Conservation (phyloP, 1,139 yeast genomes). For the Yamadazyma trypodendri region DNA sequence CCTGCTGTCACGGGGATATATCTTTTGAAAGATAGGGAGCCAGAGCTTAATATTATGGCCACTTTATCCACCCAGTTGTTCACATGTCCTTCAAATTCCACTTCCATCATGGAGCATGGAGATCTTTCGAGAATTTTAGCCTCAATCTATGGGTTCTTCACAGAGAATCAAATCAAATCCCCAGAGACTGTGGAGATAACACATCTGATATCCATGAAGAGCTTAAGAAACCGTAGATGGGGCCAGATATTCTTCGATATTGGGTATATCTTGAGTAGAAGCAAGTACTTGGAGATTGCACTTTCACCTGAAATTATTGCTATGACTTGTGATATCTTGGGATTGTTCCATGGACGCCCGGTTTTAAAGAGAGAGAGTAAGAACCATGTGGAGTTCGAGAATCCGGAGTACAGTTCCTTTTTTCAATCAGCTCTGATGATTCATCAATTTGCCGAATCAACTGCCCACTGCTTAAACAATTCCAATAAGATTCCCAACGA, state of each 20-base stretch:
- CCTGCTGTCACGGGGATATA: constrained; percentile 77
- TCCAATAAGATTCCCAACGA: constrained; percentile 20
- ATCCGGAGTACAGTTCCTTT: constrained; percentile 78
- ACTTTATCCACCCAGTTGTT: constrained; percentile 82
- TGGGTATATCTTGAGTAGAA: constrained; percentile 73
- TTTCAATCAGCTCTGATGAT: constrained; percentile 75
- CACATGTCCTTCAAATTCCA: constrained; percentile 78
- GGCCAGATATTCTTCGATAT: constrained; percentile 85
- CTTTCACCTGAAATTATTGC: constrained; percentile 38
- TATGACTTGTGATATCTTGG: constrained; percentile 60
- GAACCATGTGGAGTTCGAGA: constrained; percentile 88
- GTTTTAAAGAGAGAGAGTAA: constrained; percentile 73
- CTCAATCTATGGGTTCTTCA: constrained; percentile 62
- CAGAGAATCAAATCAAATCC: constrained; percentile 52
- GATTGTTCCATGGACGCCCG: constrained; percentile 79
- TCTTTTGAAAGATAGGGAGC: constrained; percentile 72
- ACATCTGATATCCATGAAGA: constrained; percentile 41
- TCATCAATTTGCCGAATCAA: constrained; percentile 59
- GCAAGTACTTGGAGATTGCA: constrained; percentile 48
- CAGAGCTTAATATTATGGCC: constrained; percentile 75
- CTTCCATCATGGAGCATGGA: constrained; percentile 66
- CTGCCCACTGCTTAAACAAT: constrained; percentile 48
- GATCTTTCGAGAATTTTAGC: constrained; percentile 68
- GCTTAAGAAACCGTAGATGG: constrained; percentile 76
- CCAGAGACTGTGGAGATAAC: constrained; percentile 45